These are phyloP conservation scores for Linaria vulgaris DNA, from an alignment of 257 asterid genomes.

Conservation along the genomic window DNA sequence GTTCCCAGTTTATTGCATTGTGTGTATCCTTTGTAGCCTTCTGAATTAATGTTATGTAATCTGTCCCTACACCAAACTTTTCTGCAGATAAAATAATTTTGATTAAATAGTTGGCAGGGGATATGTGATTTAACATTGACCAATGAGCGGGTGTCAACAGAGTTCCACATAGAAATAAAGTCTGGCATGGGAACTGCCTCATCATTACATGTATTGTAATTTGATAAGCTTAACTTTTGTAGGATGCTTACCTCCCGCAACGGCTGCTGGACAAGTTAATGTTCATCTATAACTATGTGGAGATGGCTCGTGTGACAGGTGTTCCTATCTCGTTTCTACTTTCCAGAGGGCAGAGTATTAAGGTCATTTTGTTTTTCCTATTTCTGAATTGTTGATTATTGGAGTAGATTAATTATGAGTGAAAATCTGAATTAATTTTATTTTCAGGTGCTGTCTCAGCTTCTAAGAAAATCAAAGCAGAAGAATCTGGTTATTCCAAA, in stretches of 20 bases:
- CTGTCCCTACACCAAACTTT: neutral
- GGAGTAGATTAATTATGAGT: constrained; percentile 21
- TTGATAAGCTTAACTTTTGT: constrained; percentile 31
- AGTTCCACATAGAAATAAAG: constrained; percentile 1
- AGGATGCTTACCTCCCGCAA: constrained; percentile 99
- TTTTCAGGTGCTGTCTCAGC: constrained; percentile 93
- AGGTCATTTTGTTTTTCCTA: constrained; percentile 45
- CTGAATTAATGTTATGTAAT: neutral
- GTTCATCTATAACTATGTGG: constrained; percentile 91
- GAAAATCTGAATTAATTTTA: constrained; percentile 28
- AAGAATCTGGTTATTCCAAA: constrained; percentile 84
- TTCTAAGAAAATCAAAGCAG: constrained; percentile 87
- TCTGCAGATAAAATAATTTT: neutral
- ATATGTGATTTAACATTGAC: constrained; percentile 9
- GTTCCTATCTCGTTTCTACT: constrained; percentile 96
- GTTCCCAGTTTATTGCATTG: too few relatives aligned
- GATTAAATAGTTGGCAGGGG: constrained; percentile 2
- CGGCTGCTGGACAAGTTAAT: constrained; percentile 95
- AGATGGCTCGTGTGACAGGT: constrained; percentile 99
- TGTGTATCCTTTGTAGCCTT: too few relatives aligned
- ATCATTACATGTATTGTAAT: constrained; percentile 16
- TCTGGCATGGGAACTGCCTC: constrained; percentile 11
- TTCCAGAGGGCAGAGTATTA: constrained; percentile 97
- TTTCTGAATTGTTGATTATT: neutral
- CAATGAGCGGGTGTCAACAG: neutral